A percentile compares a stretch with the other conserved stretches of the same genome.
Evolutionary conservation across 495 filamentous ascomycete genomes (phyloP).

Genomic region (Podospora pseudocomata): DNA sequence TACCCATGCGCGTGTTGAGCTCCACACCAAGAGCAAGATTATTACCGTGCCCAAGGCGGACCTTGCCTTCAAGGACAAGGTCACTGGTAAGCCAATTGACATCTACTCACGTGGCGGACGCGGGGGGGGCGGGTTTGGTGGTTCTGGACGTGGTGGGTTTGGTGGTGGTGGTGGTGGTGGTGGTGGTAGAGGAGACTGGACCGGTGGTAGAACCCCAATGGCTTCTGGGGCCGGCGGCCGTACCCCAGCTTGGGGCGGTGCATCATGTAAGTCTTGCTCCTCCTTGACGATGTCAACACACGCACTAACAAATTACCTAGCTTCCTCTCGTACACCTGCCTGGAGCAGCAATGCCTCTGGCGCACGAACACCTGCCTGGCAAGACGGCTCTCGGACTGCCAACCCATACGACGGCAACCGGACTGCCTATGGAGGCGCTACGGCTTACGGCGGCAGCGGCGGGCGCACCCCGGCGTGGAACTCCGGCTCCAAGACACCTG

Average conservation of each 20-base stretch:
- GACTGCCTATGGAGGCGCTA: slow-evolving; percentile 59
- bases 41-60: slow-evolving; percentile 75
- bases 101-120: slow-evolving; percentile 57
- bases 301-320: slow-evolving; percentile 34
- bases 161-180: slow-evolving; percentile 32
- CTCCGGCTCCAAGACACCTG: slow-evolving; percentile 55
- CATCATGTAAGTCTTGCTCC: slow-evolving; percentile 53
- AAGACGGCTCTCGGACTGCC: slow-evolving; percentile 68
- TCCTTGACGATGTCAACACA: neutral
- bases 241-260: slow-evolving; percentile 64
- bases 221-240: slow-evolving; percentile 56
- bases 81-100: slow-evolving; percentile 71
- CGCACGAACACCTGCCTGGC: slow-evolving; percentile 75
- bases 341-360: slow-evolving; percentile 55
- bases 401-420: slow-evolving; percentile 78
- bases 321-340: slow-evolving; percentile 59
- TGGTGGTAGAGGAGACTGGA: slow-evolving; percentile 31
- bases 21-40: slow-evolving; percentile 87
- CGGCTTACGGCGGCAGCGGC: slow-evolving; percentile 55
- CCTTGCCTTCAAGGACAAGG: slow-evolving; percentile 75
- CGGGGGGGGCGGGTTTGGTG: slow-evolving; percentile 27
- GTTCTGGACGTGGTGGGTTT: slow-evolving; percentile 9
- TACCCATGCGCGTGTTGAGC: slow-evolving; percentile 76
- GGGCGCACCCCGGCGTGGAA: slow-evolving; percentile 51
- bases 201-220: slow-evolving; percentile 67